Base-by-base conservation (phyloP, 2,329 filamentous ascomycete genomes). In the Colletotrichum tropicale region DNA sequence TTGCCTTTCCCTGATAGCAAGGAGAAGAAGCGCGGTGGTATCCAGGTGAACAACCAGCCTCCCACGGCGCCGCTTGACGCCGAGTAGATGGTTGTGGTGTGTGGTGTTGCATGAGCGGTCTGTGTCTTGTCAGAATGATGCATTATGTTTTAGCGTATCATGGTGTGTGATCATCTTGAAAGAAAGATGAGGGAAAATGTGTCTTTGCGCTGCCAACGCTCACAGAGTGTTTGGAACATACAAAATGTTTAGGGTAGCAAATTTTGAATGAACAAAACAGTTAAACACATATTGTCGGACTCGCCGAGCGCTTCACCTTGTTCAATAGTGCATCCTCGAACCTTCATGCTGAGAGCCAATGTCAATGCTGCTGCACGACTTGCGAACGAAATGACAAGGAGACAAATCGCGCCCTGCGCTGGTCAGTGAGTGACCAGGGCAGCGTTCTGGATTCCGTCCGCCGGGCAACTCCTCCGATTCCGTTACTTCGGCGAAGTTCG, bases 1-100 rank as follows among this genome's bases (percentile, higher is more conserved):
- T 84, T 98, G 84, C 95, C 95, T 1, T 96, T 96, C 86, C 93
- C 92, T 80, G 96, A 98, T 84, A 94, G 91, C 71, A 87, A 91
- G 71, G 94, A 97, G 89, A 95, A 94, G 90, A 98, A 98, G 91
- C 89, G 96, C 21, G 95, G 95, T 9, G 96, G 95, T 0, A 95
- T 98, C 78, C 96, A 98, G 86, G 95, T 98, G 4, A 91, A 98
- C 83, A 91, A 98, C 83, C 94, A 90, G 30, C 87, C 93, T 10
- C 95, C 95, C 2, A 91, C 93, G 66, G 94, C 93, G 56, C 93
- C 93, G 12, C 86, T 96, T 65, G 94, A 96, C 86, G 95, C 94
- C 0, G 95, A 96, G 84, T 96, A 81, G 32, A 55, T 12, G 38
- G 62, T n/a, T 2, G 8, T 7, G 2, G 3, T 18, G 58, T 15